A percentile compares a stretch with the other conserved stretches of the same genome.
Evolutionary conservation across 2,329 filamentous ascomycete genomes (phyloP).

Genomic region (Orbilia oligospora): DNA sequence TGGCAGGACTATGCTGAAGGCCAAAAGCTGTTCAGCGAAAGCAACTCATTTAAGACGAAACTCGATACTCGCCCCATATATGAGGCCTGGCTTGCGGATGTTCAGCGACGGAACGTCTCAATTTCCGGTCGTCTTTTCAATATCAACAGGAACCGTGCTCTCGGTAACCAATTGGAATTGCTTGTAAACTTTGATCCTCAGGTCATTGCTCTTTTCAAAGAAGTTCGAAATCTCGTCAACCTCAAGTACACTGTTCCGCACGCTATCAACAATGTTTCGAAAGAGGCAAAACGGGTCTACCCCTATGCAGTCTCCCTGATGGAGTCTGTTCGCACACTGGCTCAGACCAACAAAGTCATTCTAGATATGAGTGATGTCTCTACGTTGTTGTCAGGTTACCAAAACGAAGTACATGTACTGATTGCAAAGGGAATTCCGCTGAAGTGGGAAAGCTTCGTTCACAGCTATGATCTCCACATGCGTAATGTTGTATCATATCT

Average conservation of each 20-base stretch:
- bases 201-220: conserved; percentile 97
- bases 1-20: conserved; percentile 96
- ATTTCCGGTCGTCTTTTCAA: conserved; percentile 94
- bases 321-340: conserved; percentile 95
- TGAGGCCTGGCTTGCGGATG: conserved; percentile 93
- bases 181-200: conserved; percentile 97
- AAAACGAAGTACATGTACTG: conserved; percentile 87
- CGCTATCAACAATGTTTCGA: conserved; percentile 93
- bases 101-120: conserved; percentile 87
- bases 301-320: conserved; percentile 97
- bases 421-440: conserved; percentile 89
- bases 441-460: conserved; percentile 97
- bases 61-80: conserved; percentile 94
- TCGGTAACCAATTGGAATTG: conserved; percentile 88
- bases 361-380: conserved; percentile 87
- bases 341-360: conserved; percentile 88
- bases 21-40: conserved; percentile 91
- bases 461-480: conserved; percentile 92
- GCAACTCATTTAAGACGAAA: conserved; percentile 94
- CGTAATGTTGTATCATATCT: conserved; percentile 73
- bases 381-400: conserved; percentile 88
- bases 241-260: conserved; percentile 95
- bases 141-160: conserved; percentile 88
- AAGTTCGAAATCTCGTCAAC: conserved; percentile 96
- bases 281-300: conserved; percentile 98